These are phyloP conservation scores for Aspergillus steynii DNA, from an alignment of 495 filamentous ascomycete species.

Conservation along the genomic window DNA sequence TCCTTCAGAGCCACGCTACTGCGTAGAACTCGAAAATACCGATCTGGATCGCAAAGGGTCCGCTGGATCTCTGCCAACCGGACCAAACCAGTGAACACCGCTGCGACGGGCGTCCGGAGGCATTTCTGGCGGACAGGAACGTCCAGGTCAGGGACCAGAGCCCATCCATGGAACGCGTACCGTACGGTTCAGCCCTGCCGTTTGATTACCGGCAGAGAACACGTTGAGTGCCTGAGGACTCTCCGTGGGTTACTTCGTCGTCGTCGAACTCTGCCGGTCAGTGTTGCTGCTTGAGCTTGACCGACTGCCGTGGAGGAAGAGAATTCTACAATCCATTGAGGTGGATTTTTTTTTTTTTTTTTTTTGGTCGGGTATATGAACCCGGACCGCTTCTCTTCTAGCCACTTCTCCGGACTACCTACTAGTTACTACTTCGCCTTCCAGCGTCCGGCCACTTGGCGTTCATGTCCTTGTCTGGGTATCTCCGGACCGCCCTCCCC, in stretches of 20 bases:
- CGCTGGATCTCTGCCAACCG: no score
- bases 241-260: background rate
- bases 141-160: background rate
- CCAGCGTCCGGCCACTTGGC: constrained; percentile 27
- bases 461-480: constrained; percentile 24
- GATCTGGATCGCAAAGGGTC: background rate
- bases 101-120: no score
- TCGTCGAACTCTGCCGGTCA: background rate
- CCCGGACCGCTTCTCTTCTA: constrained; percentile 18
- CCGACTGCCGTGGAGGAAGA: background rate
- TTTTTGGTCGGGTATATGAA: background rate
- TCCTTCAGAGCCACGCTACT: background rate
- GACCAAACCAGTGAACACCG: background rate
- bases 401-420: constrained; percentile 21
- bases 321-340: no score
- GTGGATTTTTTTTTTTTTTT: background rate
- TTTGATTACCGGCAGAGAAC: constrained; percentile 32
- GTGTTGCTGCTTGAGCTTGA: background rate
- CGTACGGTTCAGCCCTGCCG: constrained; percentile 26
- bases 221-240: constrained; percentile 32
- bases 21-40: background rate
- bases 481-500: constrained; percentile 8
- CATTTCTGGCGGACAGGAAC: no score
- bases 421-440: constrained; percentile 5
- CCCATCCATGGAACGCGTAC: constrained; percentile 4